Evolutionary conservation across 2,329 filamentous ascomycete genomes (phyloP), one percentile per base, ranked within the genome.

Genomic region (Triangularia setosa): DNA sequence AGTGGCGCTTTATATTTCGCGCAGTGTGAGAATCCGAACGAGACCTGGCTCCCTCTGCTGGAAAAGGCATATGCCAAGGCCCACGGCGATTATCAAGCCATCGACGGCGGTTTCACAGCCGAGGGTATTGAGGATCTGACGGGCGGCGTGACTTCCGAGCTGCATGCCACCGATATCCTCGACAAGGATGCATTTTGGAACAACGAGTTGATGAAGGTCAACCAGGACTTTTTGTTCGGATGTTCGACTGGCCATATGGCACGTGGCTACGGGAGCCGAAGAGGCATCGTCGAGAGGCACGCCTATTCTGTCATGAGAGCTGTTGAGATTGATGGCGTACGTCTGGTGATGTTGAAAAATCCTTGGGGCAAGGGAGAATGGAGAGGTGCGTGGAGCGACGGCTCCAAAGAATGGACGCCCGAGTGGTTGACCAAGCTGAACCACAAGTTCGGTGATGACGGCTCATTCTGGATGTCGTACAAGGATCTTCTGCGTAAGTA

Each of bases 181-280:
- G 88, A 95, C 72, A 89, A 90, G 69, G 88, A 96, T 59, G 84
- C 86, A 23, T 96, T 96, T 73, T 96, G 92, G 93, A 85, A 83
- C 1, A 87, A 94, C 40, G 90, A 95, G 73, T 83, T 96, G 24
- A 85, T 88, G 76, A 87, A 90, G 67, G 91, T 93, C 64, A 95
- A 96, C 73, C 79, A 92, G 62, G 88, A 92, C 59, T 96, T 95
- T 71, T 78, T 92, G 7, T 91, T 91, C 70, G 88, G 89, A n/a
- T 90, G 88, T 70, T 84, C 82, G 0, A 86, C 85, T 0, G 89
- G 88, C 9, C 78, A 88, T 25, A n/a, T 81, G 89, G 65, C 64
- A 44, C 81, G 82, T 30, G 87, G 87, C 1, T 88, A 87, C 63
- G 87, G 87, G 3, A 77, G 84, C 59, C 80, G 87, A 28, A 81